Base-by-base conservation (phyloP, 2,329 filamentous ascomycete species). In the Phyllosticta capitalensis region DNA sequence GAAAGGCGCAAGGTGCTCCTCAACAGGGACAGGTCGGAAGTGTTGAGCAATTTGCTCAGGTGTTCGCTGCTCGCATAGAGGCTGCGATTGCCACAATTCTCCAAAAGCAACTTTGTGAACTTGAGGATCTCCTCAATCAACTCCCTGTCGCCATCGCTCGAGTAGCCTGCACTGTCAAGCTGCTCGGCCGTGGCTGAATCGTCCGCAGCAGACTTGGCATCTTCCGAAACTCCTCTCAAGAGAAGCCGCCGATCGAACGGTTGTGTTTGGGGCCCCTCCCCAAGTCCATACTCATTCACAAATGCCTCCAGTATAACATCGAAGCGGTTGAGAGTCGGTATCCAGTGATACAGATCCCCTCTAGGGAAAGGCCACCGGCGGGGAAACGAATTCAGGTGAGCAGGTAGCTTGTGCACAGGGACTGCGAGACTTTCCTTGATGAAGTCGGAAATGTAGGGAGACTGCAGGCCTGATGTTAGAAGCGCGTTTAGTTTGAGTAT, bases 331-430 rank as follows among this genome's bases (percentile, higher is more conserved):
- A 99, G 77, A 22, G 96, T 82, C 26, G 89, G 87, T 65, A 99
- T 96, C 95, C 95, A 99, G 79, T 99, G 92, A 72, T 97, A 97
- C 28, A 97, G 79, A 72, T 99, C 94, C 62, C 94, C 95, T 72
- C 92, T 85, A 48, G 92, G 92, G 69, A 97, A 95, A 1, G 92
- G 91, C 94, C 94, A 99, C 81, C 87, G 81, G 64, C 86, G 86
- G 61, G 92, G 91, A 71, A 97, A 97, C 59, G 82, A 83, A 67
- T 81, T 80, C 64, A 99, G 87, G 65, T 88, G 83, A 67, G 83
- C 78, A 65, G 90, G 89, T 65, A 99, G 81, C 71, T 89, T 83
- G 67, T 87, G 85, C 67, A 96, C 77, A 54, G 90, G 83, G 64
- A 83, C 79, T 61, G 81, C 81, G 65, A 84, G 85, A 55, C 88